Evolutionary conservation across 306 rosid species (phyloP).

Genomic region (Begonia fuchsioides): DNA sequence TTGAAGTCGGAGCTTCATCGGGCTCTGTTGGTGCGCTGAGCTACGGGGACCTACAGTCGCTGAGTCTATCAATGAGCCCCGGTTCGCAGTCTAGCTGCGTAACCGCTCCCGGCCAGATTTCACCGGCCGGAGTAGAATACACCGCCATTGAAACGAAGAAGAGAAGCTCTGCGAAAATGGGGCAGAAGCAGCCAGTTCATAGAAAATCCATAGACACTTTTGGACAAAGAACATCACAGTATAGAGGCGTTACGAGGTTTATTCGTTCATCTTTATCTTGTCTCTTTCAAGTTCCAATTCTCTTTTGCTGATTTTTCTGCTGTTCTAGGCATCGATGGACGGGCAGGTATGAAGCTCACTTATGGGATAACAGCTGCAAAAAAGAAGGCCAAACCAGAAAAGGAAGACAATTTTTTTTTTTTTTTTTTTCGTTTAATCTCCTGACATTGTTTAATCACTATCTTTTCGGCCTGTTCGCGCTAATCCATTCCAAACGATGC

Average conservation of each 20-base stretch:
- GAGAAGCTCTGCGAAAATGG: slow-evolving; percentile 6
- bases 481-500: neutral
- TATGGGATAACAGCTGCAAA: too few species aligned
- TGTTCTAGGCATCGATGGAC: too few species aligned
- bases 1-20: neutral
- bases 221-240: too few species aligned
- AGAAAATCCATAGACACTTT: slow-evolving; percentile 12
- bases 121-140: neutral
- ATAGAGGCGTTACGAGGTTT: too few species aligned
- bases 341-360: too few species aligned
- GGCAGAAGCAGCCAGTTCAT: slow-evolving; percentile 11
- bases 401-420: neutral
- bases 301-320: too few species aligned
- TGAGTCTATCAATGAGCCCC: slow-evolving; percentile 52
- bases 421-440: neutral
- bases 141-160: too few species aligned
- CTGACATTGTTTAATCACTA: slow-evolving; percentile 1
- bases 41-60: slow-evolving; percentile 39
- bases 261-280: neutral
- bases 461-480: too few species aligned
- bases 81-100: too few species aligned
- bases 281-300: neutral
- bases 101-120: slow-evolving; percentile 3
- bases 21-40: slow-evolving; percentile 23
- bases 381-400: too few species aligned